These are phyloP conservation scores for Kluyveromyces nonfermentans DNA, from an alignment of 805 yeast species.

Conservation along the genomic window DNA sequence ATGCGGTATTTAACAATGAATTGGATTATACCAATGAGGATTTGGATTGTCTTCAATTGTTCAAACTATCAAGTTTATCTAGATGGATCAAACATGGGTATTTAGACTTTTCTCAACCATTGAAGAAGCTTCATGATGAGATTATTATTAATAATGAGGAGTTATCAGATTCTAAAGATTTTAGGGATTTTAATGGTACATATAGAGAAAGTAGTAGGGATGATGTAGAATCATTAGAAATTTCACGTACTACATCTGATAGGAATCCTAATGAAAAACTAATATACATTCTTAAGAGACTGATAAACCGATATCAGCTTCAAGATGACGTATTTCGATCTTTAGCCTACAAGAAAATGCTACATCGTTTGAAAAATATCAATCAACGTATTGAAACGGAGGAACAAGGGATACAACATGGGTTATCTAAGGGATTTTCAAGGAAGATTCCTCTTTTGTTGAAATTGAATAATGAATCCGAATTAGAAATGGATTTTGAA, in stretches of 20 bases:
- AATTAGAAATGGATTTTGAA: conserved; percentile 8
- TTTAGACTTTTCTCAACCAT: conserved; percentile 1
- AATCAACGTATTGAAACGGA: conserved; percentile 19
- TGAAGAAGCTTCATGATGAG: conserved; percentile 2
- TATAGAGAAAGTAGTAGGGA: no score
- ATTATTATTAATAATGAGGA: conserved; percentile 3
- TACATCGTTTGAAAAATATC: conserved; percentile 14
- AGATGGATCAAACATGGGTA: conserved; percentile 12
- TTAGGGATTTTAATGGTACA: no score
- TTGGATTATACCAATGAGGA: conserved; percentile 9
- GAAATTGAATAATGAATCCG: conserved; percentile 19
- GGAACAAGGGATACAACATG: conserved; percentile 15
- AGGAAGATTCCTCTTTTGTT: conserved; percentile 22
- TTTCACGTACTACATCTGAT: no score
- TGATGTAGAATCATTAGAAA: neutral
- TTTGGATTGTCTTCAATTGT: conserved; percentile 4
- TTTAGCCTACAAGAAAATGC: conserved; percentile 23
- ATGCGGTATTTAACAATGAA: conserved; percentile 18
- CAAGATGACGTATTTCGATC: conserved; percentile 23
- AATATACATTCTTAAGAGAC: conserved; percentile 11
- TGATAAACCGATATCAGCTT: conserved; percentile 17
- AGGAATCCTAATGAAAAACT: conserved; percentile 11
- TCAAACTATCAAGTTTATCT: conserved; percentile 3
- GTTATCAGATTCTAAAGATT: neutral
- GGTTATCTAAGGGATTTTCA: conserved; percentile 22